Base-by-base conservation (phyloP, 202 grass and related monocot species). In the Eragrostis tef region DNA sequence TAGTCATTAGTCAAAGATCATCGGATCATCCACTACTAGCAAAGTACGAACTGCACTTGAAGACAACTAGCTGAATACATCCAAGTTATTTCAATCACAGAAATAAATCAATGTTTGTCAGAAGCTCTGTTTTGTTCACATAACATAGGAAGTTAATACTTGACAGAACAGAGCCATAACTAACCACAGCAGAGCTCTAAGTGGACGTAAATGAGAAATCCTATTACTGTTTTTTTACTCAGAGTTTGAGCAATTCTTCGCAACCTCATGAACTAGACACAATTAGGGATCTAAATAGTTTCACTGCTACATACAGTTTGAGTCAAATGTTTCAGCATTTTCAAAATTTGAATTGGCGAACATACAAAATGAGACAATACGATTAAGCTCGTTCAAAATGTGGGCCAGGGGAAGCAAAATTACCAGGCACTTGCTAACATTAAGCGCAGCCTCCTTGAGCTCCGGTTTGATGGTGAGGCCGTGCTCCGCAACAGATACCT, bases 341-440 rank as follows among this genome's bases (percentile, higher is more conserved):
- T 44, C 6, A 1, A 34, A 64, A 47, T 63, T 65, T 29, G 14
- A 72, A 47, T 13, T 66, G 56, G 12, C 27, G 20, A 24, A 1
- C 29, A 31, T 52, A 34, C 49, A 6, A 62, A n/a, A 0, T 11
- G 6, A 54, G 59, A 36, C 25, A 46, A 9, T 31, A 44, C 21
- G 6, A 44, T 50, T 75, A 26, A 46, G 0, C 47, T 6, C 12
- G 5, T 52, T 19, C 56, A 74, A 62, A 64, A 82, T 25, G 51
- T 70, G n/a, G 12, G 41, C 13, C 52, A 47, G 58, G 49, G 19
- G 24, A 73, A 67, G 74, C n/a, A 44, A 70, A 85, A 73, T 58
- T 94, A 97, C 94, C 88, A 90, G 68, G 73, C 80, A 91, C 47
- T 91, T 84, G 90, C 94, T 91, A 6, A 76, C 67, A 79, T 63